Evolutionary conservation across 495 filamentous ascomycete genomes (phyloP).

Genomic region (Trypethelium eluteriae): DNA sequence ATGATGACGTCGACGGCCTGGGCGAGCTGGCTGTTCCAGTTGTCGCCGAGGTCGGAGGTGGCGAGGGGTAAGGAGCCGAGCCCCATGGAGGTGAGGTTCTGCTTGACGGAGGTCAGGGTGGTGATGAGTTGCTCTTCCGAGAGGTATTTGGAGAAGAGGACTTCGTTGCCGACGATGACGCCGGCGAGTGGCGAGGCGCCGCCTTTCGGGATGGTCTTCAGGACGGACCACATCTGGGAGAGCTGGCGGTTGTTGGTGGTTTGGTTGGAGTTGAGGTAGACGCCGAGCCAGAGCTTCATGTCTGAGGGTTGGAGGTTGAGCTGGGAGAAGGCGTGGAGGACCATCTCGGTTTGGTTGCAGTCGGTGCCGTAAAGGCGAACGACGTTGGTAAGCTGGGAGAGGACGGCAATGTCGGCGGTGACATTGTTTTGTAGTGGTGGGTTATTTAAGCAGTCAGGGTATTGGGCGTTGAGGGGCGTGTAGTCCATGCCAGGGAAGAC

Average conservation of each 20-base stretch:
- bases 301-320: conserved; percentile 54
- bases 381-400: conserved; percentile 84
- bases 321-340: conserved; percentile 69
- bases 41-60: conserved; percentile 82
- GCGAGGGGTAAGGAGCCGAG: conserved; percentile 68
- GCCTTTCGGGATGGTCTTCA: conserved; percentile 57
- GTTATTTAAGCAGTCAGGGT: conserved; percentile 70
- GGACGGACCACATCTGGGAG: conserved; percentile 67
- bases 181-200: conserved; percentile 59
- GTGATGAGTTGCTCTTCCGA: conserved; percentile 55
- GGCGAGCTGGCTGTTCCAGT: conserved; percentile 68
- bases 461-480: conserved; percentile 83
- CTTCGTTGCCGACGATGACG: conserved; percentile 89
- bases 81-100: conserved; percentile 58
- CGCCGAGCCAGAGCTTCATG: conserved; percentile 91
- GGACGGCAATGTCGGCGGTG: conserved; percentile 81
- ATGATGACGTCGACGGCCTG: conserved; percentile 74
- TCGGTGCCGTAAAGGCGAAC: conserved; percentile 92
- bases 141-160: conserved; percentile 72
- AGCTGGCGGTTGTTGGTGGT: conserved; percentile 81
- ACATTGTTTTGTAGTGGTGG: conserved; percentile 89
- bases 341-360: conserved; percentile 96
- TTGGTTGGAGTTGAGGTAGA: conserved; percentile 81
- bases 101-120: conserved; percentile 59
- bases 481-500: conserved; percentile 98